These are phyloP conservation scores for Pythium angustatum DNA, from an alignment of 352 stramenopile species.

Conservation along the genomic window DNA sequence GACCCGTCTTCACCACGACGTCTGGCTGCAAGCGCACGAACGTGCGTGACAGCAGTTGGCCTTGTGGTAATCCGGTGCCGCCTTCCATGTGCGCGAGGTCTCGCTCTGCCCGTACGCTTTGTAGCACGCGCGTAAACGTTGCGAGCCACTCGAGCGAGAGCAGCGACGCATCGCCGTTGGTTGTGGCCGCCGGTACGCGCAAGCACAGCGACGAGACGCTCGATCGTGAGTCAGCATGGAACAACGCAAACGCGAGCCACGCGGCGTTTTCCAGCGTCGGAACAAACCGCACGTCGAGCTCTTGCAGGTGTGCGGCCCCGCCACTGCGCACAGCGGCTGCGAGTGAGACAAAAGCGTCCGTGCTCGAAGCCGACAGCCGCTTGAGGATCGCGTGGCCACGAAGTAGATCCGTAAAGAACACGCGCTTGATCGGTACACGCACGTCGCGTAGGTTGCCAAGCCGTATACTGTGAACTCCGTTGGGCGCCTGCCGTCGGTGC, in stretches of 20 bases:
- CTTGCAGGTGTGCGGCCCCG: neutral
- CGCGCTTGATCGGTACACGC: neutral
- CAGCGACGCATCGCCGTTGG: neutral
- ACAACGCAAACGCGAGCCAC: slow-evolving; percentile 47
- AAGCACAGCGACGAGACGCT: slow-evolving; percentile 36
- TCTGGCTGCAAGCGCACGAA: slow-evolving; percentile 5
- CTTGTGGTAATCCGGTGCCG: neutral
- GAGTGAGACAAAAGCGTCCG: slow-evolving; percentile 3
- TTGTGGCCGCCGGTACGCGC: neutral
- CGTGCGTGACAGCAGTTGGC: neutral
- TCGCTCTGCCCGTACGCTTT: slow-evolving; percentile 2
- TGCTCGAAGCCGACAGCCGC: neutral
- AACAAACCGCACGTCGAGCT: neutral
- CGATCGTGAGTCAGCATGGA: slow-evolving; percentile 40
- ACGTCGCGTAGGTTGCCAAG: slow-evolving; percentile 1
- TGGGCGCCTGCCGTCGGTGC: neutral
- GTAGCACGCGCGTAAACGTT: slow-evolving; percentile 14
- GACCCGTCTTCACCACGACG: neutral
- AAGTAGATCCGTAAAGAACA: neutral
- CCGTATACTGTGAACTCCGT: neutral
- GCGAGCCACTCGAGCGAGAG: slow-evolving; percentile 8
- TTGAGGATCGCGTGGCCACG: neutral
- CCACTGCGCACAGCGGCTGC: neutral
- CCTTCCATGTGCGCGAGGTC: slow-evolving; percentile 27
- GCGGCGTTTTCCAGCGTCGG: slow-evolving; percentile 12